These are phyloP conservation scores for Pestalotiopsis sp. DNA, from an alignment of 2,329 filamentous ascomycete genomes.

Conservation along the genomic window DNA sequence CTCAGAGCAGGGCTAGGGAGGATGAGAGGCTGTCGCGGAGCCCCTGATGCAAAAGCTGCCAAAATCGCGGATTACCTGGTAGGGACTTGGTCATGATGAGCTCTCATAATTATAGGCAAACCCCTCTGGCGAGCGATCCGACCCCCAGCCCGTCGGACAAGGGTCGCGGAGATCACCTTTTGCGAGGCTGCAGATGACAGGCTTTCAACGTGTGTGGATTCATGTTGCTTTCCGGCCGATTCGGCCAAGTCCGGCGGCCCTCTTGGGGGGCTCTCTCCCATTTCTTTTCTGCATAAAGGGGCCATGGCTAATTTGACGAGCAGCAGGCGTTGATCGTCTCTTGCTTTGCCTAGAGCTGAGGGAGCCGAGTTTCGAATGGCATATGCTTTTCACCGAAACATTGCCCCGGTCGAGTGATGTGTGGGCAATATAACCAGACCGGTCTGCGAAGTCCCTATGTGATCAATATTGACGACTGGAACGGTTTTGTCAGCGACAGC, in stretches of 20 bases:
- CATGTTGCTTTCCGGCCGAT: neutral
- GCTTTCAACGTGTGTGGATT: conserved; percentile 1
- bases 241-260: neutral
- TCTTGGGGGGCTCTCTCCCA: neutral
- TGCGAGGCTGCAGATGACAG: conserved; percentile 7
- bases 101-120: conserved; percentile 13
- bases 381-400: neutral
- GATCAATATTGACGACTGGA: neutral
- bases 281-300: neutral
- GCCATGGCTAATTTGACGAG: neutral
- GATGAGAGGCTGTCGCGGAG: neutral
- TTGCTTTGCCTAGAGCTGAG: neutral
- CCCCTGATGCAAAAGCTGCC: neutral
- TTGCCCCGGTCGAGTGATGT: neutral
- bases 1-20: neutral
- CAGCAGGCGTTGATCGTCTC: neutral
- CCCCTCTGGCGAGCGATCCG: conserved; percentile 11
- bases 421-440: neutral
- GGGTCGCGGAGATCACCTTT: conserved; percentile 12
- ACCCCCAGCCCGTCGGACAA: neutral
- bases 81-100: neutral
- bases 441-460: neutral
- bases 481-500: neutral
- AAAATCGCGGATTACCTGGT: neutral
- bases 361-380: neutral